Conservation (phyloP, 140 eudicot species). For the Bidens hawaiensis region DNA sequence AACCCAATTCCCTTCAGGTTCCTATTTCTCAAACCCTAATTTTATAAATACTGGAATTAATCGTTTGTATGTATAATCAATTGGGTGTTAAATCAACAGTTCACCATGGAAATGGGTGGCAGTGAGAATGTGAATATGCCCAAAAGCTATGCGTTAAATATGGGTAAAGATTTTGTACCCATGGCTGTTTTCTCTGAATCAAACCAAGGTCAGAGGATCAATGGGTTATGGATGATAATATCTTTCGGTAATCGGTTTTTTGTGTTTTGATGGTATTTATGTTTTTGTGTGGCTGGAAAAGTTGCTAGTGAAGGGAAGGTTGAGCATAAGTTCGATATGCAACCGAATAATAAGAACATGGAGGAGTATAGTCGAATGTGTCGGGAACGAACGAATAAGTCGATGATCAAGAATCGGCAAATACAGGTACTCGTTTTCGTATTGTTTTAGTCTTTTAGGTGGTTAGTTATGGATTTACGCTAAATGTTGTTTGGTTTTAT, state of each 20-base stretch:
- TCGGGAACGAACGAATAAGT: slow-evolving; percentile 85
- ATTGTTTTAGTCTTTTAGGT: background rate
- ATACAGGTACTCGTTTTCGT: slow-evolving; percentile 46
- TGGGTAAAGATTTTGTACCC: slow-evolving; percentile 61
- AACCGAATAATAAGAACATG: slow-evolving; percentile 73
- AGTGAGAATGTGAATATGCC: slow-evolving; percentile 48
- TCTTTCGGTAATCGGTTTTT: background rate
- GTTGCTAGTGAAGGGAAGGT: slow-evolving; percentile 85
- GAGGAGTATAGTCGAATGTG: slow-evolving; percentile 92
- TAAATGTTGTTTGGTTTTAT: slow-evolving; percentile 1
- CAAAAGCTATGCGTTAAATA: slow-evolving; percentile 38
- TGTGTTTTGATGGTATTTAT: background rate
- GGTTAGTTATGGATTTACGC: background rate
- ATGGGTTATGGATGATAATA: no score
- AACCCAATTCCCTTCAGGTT: slow-evolving; percentile 55
- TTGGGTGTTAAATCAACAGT: slow-evolving; percentile 15
- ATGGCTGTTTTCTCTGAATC: slow-evolving; percentile 58
- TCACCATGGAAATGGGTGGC: slow-evolving; percentile 62
- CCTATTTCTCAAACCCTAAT: slow-evolving; percentile 14
- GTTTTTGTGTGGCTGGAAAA: slow-evolving; percentile 39
- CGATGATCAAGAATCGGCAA: slow-evolving; percentile 90
- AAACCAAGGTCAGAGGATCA: slow-evolving; percentile 54
- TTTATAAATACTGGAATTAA: background rate
- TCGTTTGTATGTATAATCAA: background rate
- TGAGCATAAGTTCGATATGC: slow-evolving; percentile 96